Percentiles rank a stretch among this genome's conserved stretches.
These are phyloP conservation scores for Parascedosporium putredinis DNA, from an alignment of 2,329 filamentous ascomycete genomes.

Conservation along the genomic window DNA sequence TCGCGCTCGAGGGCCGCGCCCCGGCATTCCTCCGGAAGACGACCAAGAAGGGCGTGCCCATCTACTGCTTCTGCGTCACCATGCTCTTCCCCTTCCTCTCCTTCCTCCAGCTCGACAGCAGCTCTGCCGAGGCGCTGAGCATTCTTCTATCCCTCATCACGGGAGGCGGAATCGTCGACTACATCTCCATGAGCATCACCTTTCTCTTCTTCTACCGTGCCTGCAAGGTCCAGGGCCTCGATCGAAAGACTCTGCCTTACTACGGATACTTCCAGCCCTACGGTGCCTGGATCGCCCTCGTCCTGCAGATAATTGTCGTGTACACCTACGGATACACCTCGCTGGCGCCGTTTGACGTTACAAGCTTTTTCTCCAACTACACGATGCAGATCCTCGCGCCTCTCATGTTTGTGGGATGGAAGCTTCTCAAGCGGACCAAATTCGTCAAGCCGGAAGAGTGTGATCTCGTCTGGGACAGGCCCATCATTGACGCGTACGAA, in stretches of 20 bases:
- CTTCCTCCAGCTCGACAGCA: constrained; percentile 31
- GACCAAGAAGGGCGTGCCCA: constrained; percentile 43
- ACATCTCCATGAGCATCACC: constrained; percentile 41
- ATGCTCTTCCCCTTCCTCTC: constrained; percentile 34
- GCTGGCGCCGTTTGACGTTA: constrained; percentile 36
- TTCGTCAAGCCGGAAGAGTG: constrained; percentile 42
- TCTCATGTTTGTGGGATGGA: constrained; percentile 49
- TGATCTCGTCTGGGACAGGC: constrained; percentile 33
- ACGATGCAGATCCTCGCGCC: constrained; percentile 45
- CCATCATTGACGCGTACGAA: not conserved
- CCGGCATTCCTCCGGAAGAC: constrained; percentile 40
- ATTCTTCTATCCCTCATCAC: constrained; percentile 36
- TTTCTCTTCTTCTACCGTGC: constrained; percentile 49
- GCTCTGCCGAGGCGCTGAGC: constrained; percentile 27
- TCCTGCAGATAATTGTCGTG: constrained; percentile 31
- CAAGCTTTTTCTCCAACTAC: constrained; percentile 42
- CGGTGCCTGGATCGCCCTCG: constrained; percentile 35
- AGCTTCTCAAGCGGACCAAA: constrained; percentile 49
- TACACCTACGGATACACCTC: constrained; percentile 45
- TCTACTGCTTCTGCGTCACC: constrained; percentile 36
- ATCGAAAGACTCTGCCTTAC: constrained; percentile 44
- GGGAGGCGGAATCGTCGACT: constrained; percentile 36
- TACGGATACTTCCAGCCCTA: constrained; percentile 49
- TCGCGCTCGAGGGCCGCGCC: constrained; percentile 42
- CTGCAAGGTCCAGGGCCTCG: constrained; percentile 31